Percentiles rank a stretch among this genome's conserved stretches.
These are phyloP conservation scores for Saccharomycopsis schoenii DNA, from an alignment of 805 yeast genomes.

Conservation along the genomic window DNA sequence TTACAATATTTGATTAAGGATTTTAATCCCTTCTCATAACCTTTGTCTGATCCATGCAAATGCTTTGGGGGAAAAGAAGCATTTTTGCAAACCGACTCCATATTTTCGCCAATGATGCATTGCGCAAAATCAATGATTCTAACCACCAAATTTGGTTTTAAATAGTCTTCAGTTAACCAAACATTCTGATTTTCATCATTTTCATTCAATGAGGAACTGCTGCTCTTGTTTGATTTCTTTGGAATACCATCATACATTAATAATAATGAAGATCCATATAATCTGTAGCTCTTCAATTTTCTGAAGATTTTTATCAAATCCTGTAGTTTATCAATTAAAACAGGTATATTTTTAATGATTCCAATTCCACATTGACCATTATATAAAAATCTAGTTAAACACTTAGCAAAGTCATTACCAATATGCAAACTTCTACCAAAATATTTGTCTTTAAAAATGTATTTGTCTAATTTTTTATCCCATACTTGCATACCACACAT, in stretches of 20 bases:
- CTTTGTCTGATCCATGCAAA: conserved; percentile 57
- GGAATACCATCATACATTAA: conserved; percentile 76
- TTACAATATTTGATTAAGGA: conserved; percentile 64
- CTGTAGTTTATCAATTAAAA: conserved; percentile 47
- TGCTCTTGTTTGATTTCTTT: conserved; percentile 8
- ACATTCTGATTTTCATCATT: conserved; percentile 19
- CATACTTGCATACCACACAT: conserved; percentile 93
- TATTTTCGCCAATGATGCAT: conserved; percentile 60
- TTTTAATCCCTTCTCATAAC: conserved; percentile 73
- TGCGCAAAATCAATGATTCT: conserved; percentile 94
- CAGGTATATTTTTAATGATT: conserved; percentile 57
- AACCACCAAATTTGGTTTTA: conserved; percentile 27
- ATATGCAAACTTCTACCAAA: conserved; percentile 71
- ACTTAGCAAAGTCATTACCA: conserved; percentile 70
- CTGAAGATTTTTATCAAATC: conserved; percentile 47
- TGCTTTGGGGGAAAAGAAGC: conserved; percentile 64
- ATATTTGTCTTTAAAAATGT: conserved; percentile 76
- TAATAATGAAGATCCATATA: conserved; percentile 84
- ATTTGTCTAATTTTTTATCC: conserved; percentile 37
- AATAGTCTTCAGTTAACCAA: conserved; percentile 15
- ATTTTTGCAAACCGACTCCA: conserved; percentile 21
- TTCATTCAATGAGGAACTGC: conserved; percentile 16
- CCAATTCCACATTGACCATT: conserved; percentile 57
- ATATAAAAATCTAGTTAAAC: conserved; percentile 67
- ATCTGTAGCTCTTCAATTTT: conserved; percentile 61